These are phyloP conservation scores for Alternaria dauci DNA, from an alignment of 2,329 filamentous ascomycete species.

Conservation along the genomic window DNA sequence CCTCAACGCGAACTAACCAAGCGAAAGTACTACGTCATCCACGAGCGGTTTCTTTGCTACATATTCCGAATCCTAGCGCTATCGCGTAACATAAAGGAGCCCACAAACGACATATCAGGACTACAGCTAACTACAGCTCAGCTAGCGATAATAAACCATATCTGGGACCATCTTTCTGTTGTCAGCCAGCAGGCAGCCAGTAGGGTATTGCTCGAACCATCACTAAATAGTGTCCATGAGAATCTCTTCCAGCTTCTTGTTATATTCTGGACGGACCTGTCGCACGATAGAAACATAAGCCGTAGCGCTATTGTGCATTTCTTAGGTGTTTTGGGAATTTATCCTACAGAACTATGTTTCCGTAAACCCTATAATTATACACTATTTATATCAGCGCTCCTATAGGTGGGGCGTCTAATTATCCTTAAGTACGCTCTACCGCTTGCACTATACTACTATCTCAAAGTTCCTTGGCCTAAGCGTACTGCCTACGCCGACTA, in stretches of 20 bases:
- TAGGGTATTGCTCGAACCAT: slow-evolving; percentile 1
- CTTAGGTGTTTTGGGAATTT: slow-evolving; percentile 14
- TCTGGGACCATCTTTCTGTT: slow-evolving; percentile 9
- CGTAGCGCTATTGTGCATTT: slow-evolving; percentile 14
- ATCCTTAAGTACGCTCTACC: slow-evolving; percentile 17
- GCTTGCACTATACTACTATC: slow-evolving; percentile 9
- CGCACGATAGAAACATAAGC: slow-evolving; percentile 7
- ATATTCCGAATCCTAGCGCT: slow-evolving; percentile 14
- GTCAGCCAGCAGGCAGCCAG: slow-evolving; percentile 6
- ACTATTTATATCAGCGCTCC: slow-evolving; percentile 12
- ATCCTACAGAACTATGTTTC: slow-evolving; percentile 14
- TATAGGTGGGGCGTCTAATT: slow-evolving; percentile 10
- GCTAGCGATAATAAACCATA: slow-evolving; percentile 16
- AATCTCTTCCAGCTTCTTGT: slow-evolving; percentile 19
- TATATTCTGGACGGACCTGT: slow-evolving; percentile 19
- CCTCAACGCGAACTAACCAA: slow-evolving; percentile 15
- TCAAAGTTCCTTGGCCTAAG: slow-evolving; percentile 11
- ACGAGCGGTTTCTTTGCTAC: slow-evolving; percentile 16
- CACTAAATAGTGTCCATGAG: slow-evolving; percentile 2
- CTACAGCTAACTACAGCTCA: slow-evolving; percentile 15
- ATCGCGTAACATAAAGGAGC: slow-evolving; percentile 15
- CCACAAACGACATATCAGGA: slow-evolving; percentile 9
- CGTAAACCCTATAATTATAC: slow-evolving; percentile 15
- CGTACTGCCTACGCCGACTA: slow-evolving; percentile 6
- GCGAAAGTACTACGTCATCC: slow-evolving; percentile 14